Percentiles rank a stretch among this genome's conserved stretches.
Conservation (phyloP, 2,329 filamentous ascomycete genomes). For the Pseudogymnoascus sp. region DNA sequence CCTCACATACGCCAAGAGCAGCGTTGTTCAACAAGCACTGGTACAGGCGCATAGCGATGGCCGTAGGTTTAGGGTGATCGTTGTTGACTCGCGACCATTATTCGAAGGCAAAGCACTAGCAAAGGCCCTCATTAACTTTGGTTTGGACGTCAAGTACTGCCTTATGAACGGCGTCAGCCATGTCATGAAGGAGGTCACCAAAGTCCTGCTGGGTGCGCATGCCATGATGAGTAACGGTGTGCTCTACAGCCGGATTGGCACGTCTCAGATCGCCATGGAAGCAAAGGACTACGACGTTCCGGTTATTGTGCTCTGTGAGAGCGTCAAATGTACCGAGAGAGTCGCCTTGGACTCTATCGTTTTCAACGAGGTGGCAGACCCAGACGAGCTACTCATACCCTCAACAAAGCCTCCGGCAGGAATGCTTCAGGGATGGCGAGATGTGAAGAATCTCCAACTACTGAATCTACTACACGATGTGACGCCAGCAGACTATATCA, state of each 20-base stretch:
- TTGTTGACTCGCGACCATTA: constrained; percentile 70
- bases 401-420: constrained; percentile 26
- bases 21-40: constrained; percentile 76
- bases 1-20: constrained; percentile 79
- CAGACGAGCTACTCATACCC: constrained; percentile 51
- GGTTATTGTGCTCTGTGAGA: constrained; percentile 87
- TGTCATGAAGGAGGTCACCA: constrained; percentile 56
- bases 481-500: constrained; percentile 78
- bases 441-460: constrained; percentile 53
- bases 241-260: constrained; percentile 81
- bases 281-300: constrained; percentile 69
- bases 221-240: constrained; percentile 94
- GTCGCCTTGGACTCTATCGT: constrained; percentile 89
- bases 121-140: constrained; percentile 57
- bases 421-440: constrained; percentile 45
- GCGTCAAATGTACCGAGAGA: constrained; percentile 87
- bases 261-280: constrained; percentile 76
- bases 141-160: constrained; percentile 72
- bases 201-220: constrained; percentile 77
- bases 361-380: constrained; percentile 81
- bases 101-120: constrained; percentile 68
- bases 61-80: constrained; percentile 72
- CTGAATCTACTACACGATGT: constrained; percentile 84
- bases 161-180: constrained; percentile 72
- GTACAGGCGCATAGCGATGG: constrained; percentile 63